Evolutionary conservation across 768 basidiomycete species (phyloP).

Genomic region (Scleroderma citrinum): DNA sequence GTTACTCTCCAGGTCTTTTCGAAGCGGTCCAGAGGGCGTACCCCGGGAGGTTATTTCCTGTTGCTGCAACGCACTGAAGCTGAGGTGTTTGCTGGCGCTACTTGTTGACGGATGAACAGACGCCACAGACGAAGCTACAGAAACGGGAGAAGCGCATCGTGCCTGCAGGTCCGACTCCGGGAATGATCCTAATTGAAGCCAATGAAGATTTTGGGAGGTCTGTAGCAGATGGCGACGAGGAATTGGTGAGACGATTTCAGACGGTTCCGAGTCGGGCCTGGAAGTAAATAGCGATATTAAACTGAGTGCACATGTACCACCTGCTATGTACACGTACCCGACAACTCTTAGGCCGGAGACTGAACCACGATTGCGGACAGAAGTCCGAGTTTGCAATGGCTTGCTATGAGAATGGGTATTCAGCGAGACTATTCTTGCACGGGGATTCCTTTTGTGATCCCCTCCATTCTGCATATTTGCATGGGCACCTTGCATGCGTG

Average conservation of each 20-base stretch:
- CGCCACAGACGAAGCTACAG: constrained; percentile 24
- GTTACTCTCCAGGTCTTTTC: constrained; percentile 10
- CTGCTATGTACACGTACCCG: too few species aligned
- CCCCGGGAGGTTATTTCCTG: constrained; percentile 18
- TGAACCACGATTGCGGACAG: too few species aligned
- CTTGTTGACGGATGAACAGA: constrained; percentile 18
- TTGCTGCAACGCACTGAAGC: constrained; percentile 41
- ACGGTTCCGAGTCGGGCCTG: constrained; percentile 24
- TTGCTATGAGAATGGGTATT: too few species aligned
- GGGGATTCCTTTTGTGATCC: too few species aligned
- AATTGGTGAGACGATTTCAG: constrained; percentile 56
- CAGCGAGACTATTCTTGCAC: too few species aligned
- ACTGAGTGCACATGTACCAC: too few species aligned
- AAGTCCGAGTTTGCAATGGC: too few species aligned
- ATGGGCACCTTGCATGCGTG: too few species aligned
- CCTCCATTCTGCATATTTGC: too few species aligned
- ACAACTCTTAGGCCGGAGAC: too few species aligned
- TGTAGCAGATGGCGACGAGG: constrained; percentile 65
- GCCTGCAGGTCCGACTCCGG: constrained; percentile 36
- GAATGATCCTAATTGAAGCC: constrained; percentile 45
- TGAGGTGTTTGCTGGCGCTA: constrained; percentile 21
- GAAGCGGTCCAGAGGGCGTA: not conserved
- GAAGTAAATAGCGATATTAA: too few species aligned
- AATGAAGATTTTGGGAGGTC: constrained; percentile 50
- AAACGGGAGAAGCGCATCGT: constrained; percentile 41